Percentiles rank a stretch among this genome's conserved stretches.
phyloP scores from a whole-genome alignment of 2,329 filamentous ascomycete species.

The Talaromyces piceae region DNA sequence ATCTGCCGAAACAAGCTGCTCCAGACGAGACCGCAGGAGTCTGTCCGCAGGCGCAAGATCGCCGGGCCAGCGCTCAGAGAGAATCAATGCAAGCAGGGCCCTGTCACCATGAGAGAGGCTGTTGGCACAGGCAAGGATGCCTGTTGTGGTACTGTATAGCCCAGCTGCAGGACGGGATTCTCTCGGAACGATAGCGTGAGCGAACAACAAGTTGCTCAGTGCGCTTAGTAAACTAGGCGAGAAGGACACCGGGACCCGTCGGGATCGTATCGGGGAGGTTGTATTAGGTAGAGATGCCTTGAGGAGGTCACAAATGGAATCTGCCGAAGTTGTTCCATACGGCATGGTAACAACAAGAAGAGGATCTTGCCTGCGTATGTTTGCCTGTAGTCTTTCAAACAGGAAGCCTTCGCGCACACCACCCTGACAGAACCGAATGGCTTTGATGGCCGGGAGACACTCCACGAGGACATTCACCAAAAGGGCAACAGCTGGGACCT shows the following conservation, averaged over 20 bases:
- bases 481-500: constrained; percentile 76
- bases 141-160: constrained; percentile 64
- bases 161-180: constrained; percentile 57
- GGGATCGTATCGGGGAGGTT: constrained; percentile 13
- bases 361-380: constrained; percentile 58
- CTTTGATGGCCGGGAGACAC: constrained; percentile 61
- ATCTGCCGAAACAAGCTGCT: constrained; percentile 46
- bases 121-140: constrained; percentile 60
- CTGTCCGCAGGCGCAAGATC: constrained; percentile 53
- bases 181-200: constrained; percentile 44
- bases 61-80: constrained; percentile 68
- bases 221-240: constrained; percentile 45
- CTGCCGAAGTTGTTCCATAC: constrained; percentile 44
- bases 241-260: constrained; percentile 35
- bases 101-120: constrained; percentile 67
- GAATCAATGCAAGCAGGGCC: constrained; percentile 61
- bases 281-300: constrained; percentile 38
- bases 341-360: constrained; percentile 54
- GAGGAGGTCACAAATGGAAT: constrained; percentile 44
- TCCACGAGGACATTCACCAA: constrained; percentile 68
- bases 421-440: constrained; percentile 77
- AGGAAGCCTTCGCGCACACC: constrained; percentile 80
- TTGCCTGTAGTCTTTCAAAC: constrained; percentile 58
- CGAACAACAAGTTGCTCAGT: constrained; percentile 53
- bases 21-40: constrained; percentile 47